Conservation (phyloP, 192 early-diverging fungal species). For the Chytriomyces sp. region DNA sequence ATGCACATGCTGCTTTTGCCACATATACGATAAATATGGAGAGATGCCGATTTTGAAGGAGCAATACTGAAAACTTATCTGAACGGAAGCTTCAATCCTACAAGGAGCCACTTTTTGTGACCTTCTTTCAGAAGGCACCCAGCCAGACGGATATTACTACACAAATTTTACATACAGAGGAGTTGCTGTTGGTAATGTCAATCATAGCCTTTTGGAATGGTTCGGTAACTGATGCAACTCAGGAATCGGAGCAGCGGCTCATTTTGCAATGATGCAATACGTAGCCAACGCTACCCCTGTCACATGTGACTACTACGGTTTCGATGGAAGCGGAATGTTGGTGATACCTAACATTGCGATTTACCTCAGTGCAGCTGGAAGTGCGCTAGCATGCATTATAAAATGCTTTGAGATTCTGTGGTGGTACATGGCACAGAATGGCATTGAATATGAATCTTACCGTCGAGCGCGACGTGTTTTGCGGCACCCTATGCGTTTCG, state of each 20-base stretch:
- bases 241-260: conserved; percentile 7
- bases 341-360: conserved; percentile 11
- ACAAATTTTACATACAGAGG: conserved; percentile 2
- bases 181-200: not conserved
- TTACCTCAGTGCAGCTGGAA: conserved; percentile 6
- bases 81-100: not conserved
- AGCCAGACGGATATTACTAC: conserved; percentile 30
- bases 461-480: conserved; percentile 16
- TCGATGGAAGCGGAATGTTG: not conserved
- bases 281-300: not conserved
- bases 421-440: conserved; percentile 28
- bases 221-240: not conserved
- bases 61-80: not conserved
- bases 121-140: conserved; percentile 6
- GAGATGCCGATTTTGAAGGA: conserved; percentile 13
- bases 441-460: conserved; percentile 8
- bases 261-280: conserved; percentile 28
- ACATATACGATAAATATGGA: not conserved
- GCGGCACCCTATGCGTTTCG: conserved; percentile 23
- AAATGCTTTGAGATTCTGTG: conserved; percentile 25
- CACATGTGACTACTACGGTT: conserved; percentile 24
- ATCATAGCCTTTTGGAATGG: not conserved
- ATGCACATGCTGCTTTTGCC: not conserved
- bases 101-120: conserved; percentile 25
- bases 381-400: conserved; percentile 11